These are phyloP conservation scores for Cylindrodendrum hubeiense DNA, from an alignment of 2,329 filamentous ascomycete species.

Conservation along the genomic window DNA sequence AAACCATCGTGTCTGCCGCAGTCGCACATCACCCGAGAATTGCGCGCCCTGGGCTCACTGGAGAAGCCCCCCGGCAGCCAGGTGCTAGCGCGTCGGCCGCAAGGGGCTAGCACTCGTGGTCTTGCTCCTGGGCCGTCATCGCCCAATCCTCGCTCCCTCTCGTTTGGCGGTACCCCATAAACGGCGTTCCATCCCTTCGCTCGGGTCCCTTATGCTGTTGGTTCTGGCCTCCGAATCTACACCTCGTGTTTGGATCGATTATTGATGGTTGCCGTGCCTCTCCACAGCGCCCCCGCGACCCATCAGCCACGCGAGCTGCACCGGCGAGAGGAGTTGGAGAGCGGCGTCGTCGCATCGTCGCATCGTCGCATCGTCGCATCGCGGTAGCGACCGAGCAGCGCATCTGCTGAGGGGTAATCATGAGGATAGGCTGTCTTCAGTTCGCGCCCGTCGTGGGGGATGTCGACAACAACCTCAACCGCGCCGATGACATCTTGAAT, in stretches of 20 bases:
- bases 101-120: conserved; percentile 2
- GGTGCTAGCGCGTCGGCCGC: conserved; percentile 1
- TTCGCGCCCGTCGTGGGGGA: conserved; percentile 18
- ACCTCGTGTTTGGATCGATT: background rate
- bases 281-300: conserved; percentile 11
- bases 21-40: conserved; percentile 7
- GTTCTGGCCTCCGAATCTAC: conserved; percentile 3
- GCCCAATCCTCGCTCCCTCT: conserved; percentile 6
- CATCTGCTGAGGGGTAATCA: background rate
- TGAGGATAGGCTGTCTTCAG: conserved; percentile 22
- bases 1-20: background rate
- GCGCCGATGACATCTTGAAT: conserved; percentile 14
- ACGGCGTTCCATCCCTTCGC: conserved; percentile 15
- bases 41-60: background rate
- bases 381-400: background rate
- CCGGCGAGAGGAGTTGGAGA: conserved; percentile 11
- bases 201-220: conserved; percentile 18
- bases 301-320: conserved; percentile 14
- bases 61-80: background rate
- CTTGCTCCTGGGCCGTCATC: background rate
- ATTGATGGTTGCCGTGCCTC: conserved; percentile 13
- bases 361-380: conserved; percentile 2
- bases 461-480: conserved; percentile 24
- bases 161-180: conserved; percentile 17
- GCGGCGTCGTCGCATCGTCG: too few species aligned